A percentile compares a stretch with the other conserved stretches of the same genome.
These are phyloP conservation scores for Cryptomeria japonica DNA, from an alignment of 75 land plant species.

Conservation along the genomic window DNA sequence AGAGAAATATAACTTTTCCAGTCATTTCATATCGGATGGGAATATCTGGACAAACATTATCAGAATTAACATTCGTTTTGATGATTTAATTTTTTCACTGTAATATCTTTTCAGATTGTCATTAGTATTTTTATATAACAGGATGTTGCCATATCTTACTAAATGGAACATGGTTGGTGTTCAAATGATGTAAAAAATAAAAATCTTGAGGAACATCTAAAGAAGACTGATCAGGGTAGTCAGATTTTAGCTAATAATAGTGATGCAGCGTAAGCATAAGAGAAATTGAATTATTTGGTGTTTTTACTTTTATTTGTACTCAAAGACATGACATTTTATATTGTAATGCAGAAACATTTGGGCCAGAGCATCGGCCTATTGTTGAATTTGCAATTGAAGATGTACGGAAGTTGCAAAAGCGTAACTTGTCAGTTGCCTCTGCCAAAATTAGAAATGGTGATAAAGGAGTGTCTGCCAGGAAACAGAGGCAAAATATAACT, in stretches of 20 bases:
- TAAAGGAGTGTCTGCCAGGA: background rate
- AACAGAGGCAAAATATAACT: background rate
- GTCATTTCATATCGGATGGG: background rate
- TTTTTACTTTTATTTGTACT: background rate
- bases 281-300: background rate
- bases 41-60: background rate
- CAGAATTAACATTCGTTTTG: background rate
- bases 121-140: background rate
- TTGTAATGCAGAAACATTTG: conserved; percentile 74
- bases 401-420: conserved; percentile 56
- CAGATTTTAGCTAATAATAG: background rate
- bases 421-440: conserved; percentile 16
- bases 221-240: background rate
- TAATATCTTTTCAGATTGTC: background rate
- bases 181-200: background rate
- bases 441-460: background rate
- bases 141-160: background rate
- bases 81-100: background rate
- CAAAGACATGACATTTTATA: background rate
- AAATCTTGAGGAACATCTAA: background rate
- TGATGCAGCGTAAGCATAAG: background rate
- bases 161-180: background rate
- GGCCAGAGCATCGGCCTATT: conserved; percentile 86
- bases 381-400: conserved; percentile 96
- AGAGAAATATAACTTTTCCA: background rate